Evolutionary conservation across 106 monocot genomes (phyloP), one percentile per base, ranked within the genome.

Genomic region (Allium sativum): DNA sequence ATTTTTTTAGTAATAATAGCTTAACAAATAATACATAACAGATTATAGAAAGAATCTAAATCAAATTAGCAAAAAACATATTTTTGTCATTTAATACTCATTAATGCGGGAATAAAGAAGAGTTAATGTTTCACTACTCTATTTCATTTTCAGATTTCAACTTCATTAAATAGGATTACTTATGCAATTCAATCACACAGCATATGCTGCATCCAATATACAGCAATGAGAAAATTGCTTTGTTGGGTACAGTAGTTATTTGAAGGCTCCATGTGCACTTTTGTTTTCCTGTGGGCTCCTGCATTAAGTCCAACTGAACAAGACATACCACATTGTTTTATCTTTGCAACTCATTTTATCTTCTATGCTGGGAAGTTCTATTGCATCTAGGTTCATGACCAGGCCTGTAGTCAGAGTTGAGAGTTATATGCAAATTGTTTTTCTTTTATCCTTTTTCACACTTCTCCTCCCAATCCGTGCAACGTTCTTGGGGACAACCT

Each of bases 221-320:
- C n/a, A n/a, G n/a, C n/a, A n/a, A 98, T 83, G 96, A 92, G 67
- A 98, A 98, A 62, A 91, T 98, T 74, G 96, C 91, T 67, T 74
- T 98, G 45, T 78, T 98, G 59, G 96, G 96, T 57, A 76, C 96
- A 98, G 45, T 98, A 91, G 56, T 68, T 98, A 9, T 92, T 98
- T 65, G 96, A 98, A 73, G 91, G 91, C 3, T 98, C 96, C 42
- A 98, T 92, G 96, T 98, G 88, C 21, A 91, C 91, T 15, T 91
- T 96, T 82, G 96, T 91, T 18, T 96, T 91, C 78, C 62, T 96
- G 67, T 96, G 91, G 91, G 88, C 96, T 52, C 96, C 91, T 69
- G 96, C 96, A 62, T 67, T 96, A 58, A 91, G 96, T 64, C 91
- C 96, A 55, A 91, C 91, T 78, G 91, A 96, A 1, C 84, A 91